Base-by-base conservation (phyloP, 2,329 filamentous ascomycete genomes). In the Ophiostoma fasciatum region DNA sequence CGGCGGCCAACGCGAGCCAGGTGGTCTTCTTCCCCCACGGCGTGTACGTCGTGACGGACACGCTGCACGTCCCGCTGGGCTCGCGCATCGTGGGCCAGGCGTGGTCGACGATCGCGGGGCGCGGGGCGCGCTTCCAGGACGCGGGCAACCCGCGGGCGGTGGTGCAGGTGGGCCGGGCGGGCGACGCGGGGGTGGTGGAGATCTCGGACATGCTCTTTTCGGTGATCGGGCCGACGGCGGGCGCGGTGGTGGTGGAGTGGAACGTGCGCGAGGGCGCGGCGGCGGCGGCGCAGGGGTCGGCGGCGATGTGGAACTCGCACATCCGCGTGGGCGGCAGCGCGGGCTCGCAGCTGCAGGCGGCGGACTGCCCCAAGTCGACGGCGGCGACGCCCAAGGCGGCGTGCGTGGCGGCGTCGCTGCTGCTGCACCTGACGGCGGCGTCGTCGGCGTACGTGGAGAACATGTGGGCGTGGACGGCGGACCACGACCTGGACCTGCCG, bases 211-310 rank as follows among this genome's bases (percentile, higher is more conserved):
- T 81, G 33, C 64, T 82, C 38, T 73, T 83, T 48, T 65, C 71
- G 43, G 78, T 74, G 30, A 62, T 65, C 45, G 79, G 79, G 1
- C 58, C 74, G 5, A 71, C 71, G 11, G 71, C 77, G 2, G 79
- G 79, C 36, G 74, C 73, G 5, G 73, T 82, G 40, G 59, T 83
- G 45, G 65, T 83, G 49, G 66, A 83, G 49, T 83, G 77, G 78
- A 83, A 82, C 50, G 58, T 82, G 22, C 62, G 62, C 14, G 67
- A 62, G 14, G 46, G 53, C 43, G 55, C 38, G 36, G 64, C 66
- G 45, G 67, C 63, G 14, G 46, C 54, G 43, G 55, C 38, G 36
- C 64, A 66, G 45, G 77, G 40, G 3, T 12, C 33, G 1, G 45
- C 43, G 0, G 47, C 25, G 10, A 31, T 82, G 60, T 84, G 78